A percentile compares a stretch with the other conserved stretches of the same genome.
Evolutionary conservation across 2,329 filamentous ascomycete species (phyloP).

Genomic region (Xylaria sp.): DNA sequence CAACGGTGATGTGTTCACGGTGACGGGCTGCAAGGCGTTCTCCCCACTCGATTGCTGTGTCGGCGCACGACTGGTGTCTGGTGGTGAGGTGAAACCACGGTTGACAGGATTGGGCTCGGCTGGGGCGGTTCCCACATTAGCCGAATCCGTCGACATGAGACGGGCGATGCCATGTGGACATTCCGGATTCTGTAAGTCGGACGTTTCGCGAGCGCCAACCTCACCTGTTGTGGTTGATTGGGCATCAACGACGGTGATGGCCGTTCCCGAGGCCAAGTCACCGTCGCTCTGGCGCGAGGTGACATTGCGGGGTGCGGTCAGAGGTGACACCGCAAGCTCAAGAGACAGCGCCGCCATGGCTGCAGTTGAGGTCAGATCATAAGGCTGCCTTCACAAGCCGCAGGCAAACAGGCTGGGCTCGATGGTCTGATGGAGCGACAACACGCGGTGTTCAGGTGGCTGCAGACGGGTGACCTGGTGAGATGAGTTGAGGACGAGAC

Average conservation of each 20-base stretch:
- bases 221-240: slow-evolving; percentile 24
- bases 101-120: slow-evolving; percentile 7
- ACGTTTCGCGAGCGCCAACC: slow-evolving; percentile 6
- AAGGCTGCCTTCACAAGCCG: slow-evolving; percentile 34
- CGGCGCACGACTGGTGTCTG: slow-evolving; percentile 11
- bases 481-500: slow-evolving; percentile 3
- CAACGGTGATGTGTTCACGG: slow-evolving; percentile 15
- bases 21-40: slow-evolving; percentile 17
- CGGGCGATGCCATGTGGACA: slow-evolving; percentile 2
- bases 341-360: slow-evolving; percentile 17
- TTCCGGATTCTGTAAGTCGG: slow-evolving; percentile 11
- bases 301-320: slow-evolving; percentile 25
- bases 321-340: slow-evolving; percentile 19
- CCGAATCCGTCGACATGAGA: neutral
- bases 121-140: slow-evolving; percentile 9
- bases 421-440: slow-evolving; percentile 4
- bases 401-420: slow-evolving; percentile 18
- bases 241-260: slow-evolving; percentile 28
- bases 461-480: slow-evolving; percentile 2
- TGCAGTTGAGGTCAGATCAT: slow-evolving; percentile 29
- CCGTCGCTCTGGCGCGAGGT: slow-evolving; percentile 20
- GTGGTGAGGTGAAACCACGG: slow-evolving; percentile 12
- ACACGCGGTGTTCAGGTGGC: slow-evolving; percentile 8
- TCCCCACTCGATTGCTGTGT: slow-evolving; percentile 15
- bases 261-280: slow-evolving; percentile 26